Evolutionary conservation across 805 yeast species (phyloP).

Genomic region (Brettanomyces naardenensis): DNA sequence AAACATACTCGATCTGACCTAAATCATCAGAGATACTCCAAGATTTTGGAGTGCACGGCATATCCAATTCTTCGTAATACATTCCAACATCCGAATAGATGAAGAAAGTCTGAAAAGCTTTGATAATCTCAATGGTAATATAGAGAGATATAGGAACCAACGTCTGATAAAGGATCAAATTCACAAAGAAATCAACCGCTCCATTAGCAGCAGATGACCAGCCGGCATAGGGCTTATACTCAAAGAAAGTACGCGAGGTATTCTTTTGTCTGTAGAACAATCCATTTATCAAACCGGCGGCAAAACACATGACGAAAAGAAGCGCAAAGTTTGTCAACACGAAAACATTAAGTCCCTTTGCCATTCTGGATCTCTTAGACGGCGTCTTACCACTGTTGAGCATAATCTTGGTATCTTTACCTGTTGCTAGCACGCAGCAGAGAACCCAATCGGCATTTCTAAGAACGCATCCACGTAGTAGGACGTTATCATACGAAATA

Average conservation of each 20-base stretch:
- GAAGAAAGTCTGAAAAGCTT: slow-evolving; percentile 68
- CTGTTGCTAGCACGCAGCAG: slow-evolving; percentile 71
- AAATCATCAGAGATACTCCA: slow-evolving; percentile 82
- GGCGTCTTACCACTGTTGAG: slow-evolving; percentile 75
- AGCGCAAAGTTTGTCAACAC: slow-evolving; percentile 56
- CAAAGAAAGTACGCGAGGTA: slow-evolving; percentile 48
- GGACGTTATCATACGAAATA: slow-evolving; percentile 49
- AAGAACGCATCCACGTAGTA: slow-evolving; percentile 65
- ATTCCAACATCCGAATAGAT: slow-evolving; percentile 62
- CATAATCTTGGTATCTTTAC: slow-evolving; percentile 69
- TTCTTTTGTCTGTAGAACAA: slow-evolving; percentile 37
- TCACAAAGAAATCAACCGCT: slow-evolving; percentile 60
- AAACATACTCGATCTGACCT: slow-evolving; percentile 76
- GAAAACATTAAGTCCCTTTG: slow-evolving; percentile 58
- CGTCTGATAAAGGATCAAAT: slow-evolving; percentile 65
- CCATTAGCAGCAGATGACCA: slow-evolving; percentile 56
- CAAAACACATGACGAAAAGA: slow-evolving; percentile 57
- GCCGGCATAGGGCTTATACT: slow-evolving; percentile 51
- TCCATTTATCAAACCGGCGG: slow-evolving; percentile 67
- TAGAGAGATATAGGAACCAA: slow-evolving; percentile 76
- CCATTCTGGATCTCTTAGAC: slow-evolving; percentile 56
- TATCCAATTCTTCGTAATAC: slow-evolving; percentile 63
- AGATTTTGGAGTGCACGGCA: slow-evolving; percentile 72
- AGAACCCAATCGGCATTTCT: slow-evolving; percentile 73
- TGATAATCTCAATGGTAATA: slow-evolving; percentile 71